A percentile compares a stretch with the other conserved stretches of the same genome.
Conservation (phyloP, 1,139 yeast species). For the Geotrichum europaeum region DNA sequence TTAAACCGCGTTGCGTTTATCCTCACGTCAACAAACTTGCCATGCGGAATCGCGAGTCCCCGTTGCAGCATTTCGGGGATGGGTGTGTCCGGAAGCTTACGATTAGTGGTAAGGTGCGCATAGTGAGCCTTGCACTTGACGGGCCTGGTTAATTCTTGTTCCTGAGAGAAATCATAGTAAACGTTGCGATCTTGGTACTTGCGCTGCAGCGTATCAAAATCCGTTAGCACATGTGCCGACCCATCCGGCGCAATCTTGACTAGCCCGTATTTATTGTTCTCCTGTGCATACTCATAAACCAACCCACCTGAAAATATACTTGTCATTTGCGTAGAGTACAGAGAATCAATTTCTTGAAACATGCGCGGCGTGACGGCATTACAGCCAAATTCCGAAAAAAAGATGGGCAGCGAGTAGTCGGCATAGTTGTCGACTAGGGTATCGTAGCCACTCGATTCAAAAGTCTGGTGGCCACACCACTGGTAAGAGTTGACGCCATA, state of each 20-base stretch:
- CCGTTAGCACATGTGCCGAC: constrained; percentile 43
- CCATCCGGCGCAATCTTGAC: constrained; percentile 46
- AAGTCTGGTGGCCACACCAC: constrained; percentile 70
- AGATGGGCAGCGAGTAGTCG: constrained; percentile 68
- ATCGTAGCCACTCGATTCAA: constrained; percentile 63
- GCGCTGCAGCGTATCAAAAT: constrained; percentile 50
- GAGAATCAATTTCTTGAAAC: constrained; percentile 58
- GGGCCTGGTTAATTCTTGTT: constrained; percentile 12
- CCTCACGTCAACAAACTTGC: constrained; percentile 12
- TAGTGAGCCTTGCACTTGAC: constrained; percentile 13
- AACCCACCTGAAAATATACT: constrained; percentile 68
- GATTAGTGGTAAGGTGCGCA: constrained; percentile 8
- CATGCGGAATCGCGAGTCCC: constrained; percentile 13
- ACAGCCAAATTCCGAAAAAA: constrained; percentile 86
- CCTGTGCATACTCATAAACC: constrained; percentile 70
- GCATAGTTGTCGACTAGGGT: constrained; percentile 52
- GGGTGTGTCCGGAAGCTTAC: constrained; percentile 16
- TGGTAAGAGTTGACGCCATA: constrained; percentile 88
- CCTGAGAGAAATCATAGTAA: constrained; percentile 15
- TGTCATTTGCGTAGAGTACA: constrained; percentile 43
- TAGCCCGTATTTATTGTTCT: constrained; percentile 63
- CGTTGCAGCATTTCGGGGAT: constrained; percentile 4
- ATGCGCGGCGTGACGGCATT: constrained; percentile 47
- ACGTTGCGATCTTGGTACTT: constrained; percentile 39
- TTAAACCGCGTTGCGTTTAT: constrained; percentile 7